Evolutionary conservation across 495 filamentous ascomycete genomes (phyloP).

Genomic region (Xylaria intraflava): DNA sequence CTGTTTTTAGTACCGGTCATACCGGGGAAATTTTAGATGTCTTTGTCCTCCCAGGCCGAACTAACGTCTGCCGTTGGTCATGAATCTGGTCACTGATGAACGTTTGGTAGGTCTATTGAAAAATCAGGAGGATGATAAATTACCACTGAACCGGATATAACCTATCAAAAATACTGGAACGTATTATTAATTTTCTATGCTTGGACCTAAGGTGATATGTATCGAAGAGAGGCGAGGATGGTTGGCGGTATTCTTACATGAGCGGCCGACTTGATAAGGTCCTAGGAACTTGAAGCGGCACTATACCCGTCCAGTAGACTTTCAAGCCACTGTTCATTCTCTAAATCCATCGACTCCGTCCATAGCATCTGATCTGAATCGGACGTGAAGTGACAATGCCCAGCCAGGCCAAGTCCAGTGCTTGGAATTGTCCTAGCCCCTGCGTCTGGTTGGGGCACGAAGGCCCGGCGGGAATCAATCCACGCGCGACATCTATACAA

Average conservation of each 20-base stretch:
- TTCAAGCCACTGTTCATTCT: background rate
- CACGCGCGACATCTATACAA: conserved; percentile 21
- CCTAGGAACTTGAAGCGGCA: too few relatives aligned
- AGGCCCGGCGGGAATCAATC: conserved; percentile 9
- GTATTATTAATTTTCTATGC: too few relatives aligned
- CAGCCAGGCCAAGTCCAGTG: background rate
- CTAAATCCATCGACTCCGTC: background rate
- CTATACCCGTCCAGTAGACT: background rate
- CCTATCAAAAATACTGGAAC: too few relatives aligned
- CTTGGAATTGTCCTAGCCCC: background rate
- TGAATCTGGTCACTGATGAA: too few relatives aligned
- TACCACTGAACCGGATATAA: too few relatives aligned
- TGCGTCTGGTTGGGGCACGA: background rate
- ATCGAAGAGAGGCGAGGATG: background rate
- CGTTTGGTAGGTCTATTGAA: too few relatives aligned
- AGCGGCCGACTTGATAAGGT: background rate
- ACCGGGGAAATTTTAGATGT: too few relatives aligned
- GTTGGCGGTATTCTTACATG: background rate
- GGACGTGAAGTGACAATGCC: background rate
- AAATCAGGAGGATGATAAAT: too few relatives aligned
- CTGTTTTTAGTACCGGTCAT: too few relatives aligned
- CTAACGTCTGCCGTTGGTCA: too few relatives aligned
- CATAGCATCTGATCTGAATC: background rate
- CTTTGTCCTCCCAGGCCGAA: too few relatives aligned
- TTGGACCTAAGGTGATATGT: too few relatives aligned